Evolutionary conservation across 768 basidiomycete genomes (phyloP).

Genomic region (Russula vinacea): DNA sequence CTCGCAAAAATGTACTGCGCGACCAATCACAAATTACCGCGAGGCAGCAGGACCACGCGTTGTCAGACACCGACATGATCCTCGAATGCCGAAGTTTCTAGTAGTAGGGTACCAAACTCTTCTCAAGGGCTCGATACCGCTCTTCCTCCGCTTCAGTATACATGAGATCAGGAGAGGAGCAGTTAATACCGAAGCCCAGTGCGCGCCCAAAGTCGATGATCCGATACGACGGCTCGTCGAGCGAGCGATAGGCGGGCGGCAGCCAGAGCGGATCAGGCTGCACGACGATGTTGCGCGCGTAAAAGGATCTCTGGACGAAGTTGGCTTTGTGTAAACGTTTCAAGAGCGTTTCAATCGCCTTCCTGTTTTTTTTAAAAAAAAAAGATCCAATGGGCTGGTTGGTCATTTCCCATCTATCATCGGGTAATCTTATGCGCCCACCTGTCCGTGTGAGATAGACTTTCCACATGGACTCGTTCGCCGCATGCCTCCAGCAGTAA

Average conservation of each 20-base stretch:
- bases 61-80: no score
- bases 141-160: neutral
- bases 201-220: slow-evolving; percentile 51
- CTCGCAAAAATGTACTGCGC: neutral
- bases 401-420: neutral
- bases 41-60: no score
- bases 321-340: slow-evolving; percentile 42
- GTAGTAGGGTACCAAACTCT: neutral
- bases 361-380: slow-evolving; percentile 18
- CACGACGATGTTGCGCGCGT: slow-evolving; percentile 45
- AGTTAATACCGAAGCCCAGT: neutral
- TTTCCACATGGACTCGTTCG: slow-evolving; percentile 33
- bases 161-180: neutral
- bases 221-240: slow-evolving; percentile 41
- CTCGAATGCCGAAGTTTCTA: neutral
- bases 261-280: slow-evolving; percentile 43
- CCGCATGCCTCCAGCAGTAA: slow-evolving; percentile 52
- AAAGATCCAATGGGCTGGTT: neutral
- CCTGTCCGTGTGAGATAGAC: slow-evolving; percentile 31
- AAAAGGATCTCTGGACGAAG: slow-evolving; percentile 44
- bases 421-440: neutral
- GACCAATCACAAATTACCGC: neutral
- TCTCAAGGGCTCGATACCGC: neutral
- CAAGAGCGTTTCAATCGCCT: slow-evolving; percentile 37
- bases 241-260: slow-evolving; percentile 35